phyloP scores from a whole-genome alignment of 495 filamentous ascomycete species.

The Wilcoxina mikolae region DNA sequence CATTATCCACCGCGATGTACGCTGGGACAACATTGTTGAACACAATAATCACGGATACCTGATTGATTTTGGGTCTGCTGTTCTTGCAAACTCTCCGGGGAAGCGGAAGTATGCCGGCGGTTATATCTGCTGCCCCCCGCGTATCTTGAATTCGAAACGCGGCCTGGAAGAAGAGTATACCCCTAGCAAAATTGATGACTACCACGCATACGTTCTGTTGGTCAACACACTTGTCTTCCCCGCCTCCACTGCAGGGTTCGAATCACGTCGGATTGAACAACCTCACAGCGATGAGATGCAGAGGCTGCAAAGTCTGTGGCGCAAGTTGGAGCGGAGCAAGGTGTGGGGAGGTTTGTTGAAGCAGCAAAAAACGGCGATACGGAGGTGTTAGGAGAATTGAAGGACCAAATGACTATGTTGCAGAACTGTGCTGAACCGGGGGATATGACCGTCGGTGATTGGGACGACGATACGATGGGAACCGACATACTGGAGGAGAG shows the following conservation, averaged over 20 bases:
- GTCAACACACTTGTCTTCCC: not conserved
- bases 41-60: not conserved
- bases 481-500: no score
- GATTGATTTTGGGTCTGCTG: not conserved
- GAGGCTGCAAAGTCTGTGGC: not conserved
- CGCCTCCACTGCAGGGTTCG: not conserved
- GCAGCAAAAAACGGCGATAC: no score
- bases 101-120: not conserved
- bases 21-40: conserved; percentile 11
- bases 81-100: not conserved
- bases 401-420: no score
- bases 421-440: no score
- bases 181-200: no score
- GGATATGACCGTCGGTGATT: no score
- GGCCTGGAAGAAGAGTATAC: no score
- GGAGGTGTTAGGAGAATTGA: no score
- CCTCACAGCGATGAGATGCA: not conserved
- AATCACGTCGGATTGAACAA: not conserved
- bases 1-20: conserved; percentile 11
- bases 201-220: not conserved
- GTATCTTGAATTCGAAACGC: not conserved
- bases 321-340: not conserved
- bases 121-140: conserved; percentile 1
- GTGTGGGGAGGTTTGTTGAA: no score
- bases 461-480: no score